phyloP scores from a whole-genome alignment of 192 early-diverging fungal species.

The Coemansia sp. region DNA sequence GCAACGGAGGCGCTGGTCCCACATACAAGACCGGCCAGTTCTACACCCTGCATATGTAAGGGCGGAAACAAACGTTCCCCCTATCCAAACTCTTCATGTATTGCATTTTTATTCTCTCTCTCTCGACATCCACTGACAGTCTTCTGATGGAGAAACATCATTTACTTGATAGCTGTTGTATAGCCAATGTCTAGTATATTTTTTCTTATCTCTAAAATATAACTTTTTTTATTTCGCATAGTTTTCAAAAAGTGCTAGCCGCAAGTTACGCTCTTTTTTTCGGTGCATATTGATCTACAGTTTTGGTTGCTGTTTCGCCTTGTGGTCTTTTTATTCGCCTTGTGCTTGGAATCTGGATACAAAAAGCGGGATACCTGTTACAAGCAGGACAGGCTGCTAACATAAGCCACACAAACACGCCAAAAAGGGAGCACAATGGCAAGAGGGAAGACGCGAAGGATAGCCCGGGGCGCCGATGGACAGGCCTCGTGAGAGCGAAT shows the following conservation, averaged over 20 bases:
- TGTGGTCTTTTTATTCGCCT: background rate
- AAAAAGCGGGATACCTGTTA: background rate
- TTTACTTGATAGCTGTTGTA: background rate
- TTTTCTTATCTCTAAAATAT: background rate
- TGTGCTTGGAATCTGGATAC: background rate
- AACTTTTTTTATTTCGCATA: background rate
- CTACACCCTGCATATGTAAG: conserved; percentile 42
- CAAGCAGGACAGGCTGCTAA: background rate
- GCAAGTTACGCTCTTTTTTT: background rate
- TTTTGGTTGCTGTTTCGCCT: background rate
- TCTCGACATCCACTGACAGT: background rate
- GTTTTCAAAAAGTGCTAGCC: background rate
- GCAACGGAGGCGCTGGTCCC: conserved; percentile 47
- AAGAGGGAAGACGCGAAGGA: background rate
- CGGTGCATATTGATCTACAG: background rate
- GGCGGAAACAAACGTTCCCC: background rate
- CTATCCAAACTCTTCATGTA: background rate
- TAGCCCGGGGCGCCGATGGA: conserved; percentile 4
- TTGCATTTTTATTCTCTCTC: background rate
- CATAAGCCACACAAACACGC: conserved; percentile 4
- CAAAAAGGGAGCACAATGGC: background rate
- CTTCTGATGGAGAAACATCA: background rate
- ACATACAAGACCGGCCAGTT: conserved; percentile 55
- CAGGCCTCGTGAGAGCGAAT: background rate
- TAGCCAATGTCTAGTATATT: background rate